Conservation (phyloP, 2,329 filamentous ascomycete species). For the Cordyceps tenuipes region DNA sequence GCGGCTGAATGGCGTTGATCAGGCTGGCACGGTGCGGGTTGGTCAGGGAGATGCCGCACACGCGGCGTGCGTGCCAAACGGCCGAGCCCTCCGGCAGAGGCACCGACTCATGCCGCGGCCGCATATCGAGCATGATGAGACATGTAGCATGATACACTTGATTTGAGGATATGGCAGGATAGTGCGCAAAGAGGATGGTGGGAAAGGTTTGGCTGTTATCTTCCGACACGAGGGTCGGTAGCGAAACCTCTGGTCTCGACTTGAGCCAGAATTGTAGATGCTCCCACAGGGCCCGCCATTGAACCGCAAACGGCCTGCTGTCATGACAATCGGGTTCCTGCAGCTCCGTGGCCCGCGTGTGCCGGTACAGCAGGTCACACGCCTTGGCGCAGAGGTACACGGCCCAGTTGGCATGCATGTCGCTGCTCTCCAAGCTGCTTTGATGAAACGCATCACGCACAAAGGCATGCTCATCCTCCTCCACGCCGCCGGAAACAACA, state of each 20-base stretch:
- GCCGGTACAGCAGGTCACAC: slow-evolving; percentile 34
- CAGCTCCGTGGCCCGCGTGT: slow-evolving; percentile 30
- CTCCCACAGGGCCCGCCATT: slow-evolving; percentile 37
- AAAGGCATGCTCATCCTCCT: slow-evolving; percentile 17
- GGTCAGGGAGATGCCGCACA: slow-evolving; percentile 43
- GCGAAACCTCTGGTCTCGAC: slow-evolving; percentile 32
- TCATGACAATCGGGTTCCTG: slow-evolving; percentile 19
- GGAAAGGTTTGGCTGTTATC: slow-evolving; percentile 31
- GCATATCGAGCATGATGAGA: slow-evolving; percentile 38
- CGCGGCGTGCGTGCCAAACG: slow-evolving; percentile 41
- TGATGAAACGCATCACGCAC: slow-evolving; percentile 19
- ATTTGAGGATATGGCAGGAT: slow-evolving; percentile 43
- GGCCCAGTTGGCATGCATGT: slow-evolving; percentile 47
- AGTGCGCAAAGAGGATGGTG: slow-evolving; percentile 38
- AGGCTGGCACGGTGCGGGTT: slow-evolving; percentile 42
- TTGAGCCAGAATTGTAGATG: slow-evolving; percentile 39
- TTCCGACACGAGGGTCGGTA: slow-evolving; percentile 18
- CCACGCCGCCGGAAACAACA: slow-evolving; percentile 12
- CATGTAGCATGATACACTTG: slow-evolving; percentile 44
- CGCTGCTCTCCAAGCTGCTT: slow-evolving; percentile 25
- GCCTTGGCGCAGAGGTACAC: slow-evolving; percentile 44
- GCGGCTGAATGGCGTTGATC: slow-evolving; percentile 44
- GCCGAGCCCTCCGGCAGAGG: slow-evolving; percentile 18
- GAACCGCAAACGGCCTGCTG: slow-evolving; percentile 26
- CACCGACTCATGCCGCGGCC: slow-evolving; percentile 22